phyloP scores from a whole-genome alignment of 2,329 filamentous ascomycete genomes.

The Cladosporium halotolerans region DNA sequence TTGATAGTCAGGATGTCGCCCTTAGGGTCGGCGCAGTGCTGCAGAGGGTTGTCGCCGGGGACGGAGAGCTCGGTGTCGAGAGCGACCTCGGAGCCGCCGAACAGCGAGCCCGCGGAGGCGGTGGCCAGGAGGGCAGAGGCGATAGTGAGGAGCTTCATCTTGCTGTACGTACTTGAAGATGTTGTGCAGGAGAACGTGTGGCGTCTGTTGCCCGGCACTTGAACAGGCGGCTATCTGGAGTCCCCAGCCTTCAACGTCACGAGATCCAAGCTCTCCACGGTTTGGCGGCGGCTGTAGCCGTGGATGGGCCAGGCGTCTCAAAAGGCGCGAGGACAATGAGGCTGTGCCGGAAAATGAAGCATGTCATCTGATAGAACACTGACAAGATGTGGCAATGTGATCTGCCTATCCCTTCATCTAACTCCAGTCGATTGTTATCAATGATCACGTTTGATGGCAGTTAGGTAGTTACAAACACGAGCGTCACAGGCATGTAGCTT shows the following conservation, averaged over 20 bases:
- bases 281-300: not conserved
- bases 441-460: too few species aligned
- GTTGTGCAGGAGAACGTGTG: constrained; percentile 2
- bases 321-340: too few species aligned
- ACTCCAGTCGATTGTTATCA: too few species aligned
- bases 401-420: too few species aligned
- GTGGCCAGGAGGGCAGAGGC: constrained; percentile 9
- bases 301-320: too few species aligned
- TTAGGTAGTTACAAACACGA: too few species aligned
- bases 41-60: constrained; percentile 77
- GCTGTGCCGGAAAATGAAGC: too few species aligned
- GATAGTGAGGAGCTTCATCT: constrained; percentile 10
- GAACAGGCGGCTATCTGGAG: not conserved
- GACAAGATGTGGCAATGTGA: too few species aligned
- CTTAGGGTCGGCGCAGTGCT: constrained; percentile 66
- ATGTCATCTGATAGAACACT: too few species aligned
- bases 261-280: not conserved
- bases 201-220: not conserved
- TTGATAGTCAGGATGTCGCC: constrained; percentile 70
- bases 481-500: too few species aligned
- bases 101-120: constrained; percentile 3
- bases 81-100: constrained; percentile 1
- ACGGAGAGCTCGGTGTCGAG: constrained; percentile 54
- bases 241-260: constrained; percentile 3
- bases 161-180: not conserved